Percentiles rank a stretch among this genome's conserved stretches.
Conservation (phyloP, 768 basidiomycete species). For the Mycena albidolilacea region DNA sequence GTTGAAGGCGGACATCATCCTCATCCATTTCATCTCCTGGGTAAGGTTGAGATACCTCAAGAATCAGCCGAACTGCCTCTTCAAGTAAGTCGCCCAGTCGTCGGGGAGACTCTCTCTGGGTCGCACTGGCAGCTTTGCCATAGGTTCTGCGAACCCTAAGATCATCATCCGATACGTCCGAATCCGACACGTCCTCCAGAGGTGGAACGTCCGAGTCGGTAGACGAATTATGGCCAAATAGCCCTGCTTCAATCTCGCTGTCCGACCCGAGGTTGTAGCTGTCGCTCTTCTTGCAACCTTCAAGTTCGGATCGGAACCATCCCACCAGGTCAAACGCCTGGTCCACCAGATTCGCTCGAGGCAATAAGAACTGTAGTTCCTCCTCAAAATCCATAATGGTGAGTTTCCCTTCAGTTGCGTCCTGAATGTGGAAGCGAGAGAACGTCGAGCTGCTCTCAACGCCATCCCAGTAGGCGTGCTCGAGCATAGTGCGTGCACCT, state of each 20-base stretch:
- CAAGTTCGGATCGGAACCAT: neutral
- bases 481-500: neutral
- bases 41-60: constrained; percentile 11
- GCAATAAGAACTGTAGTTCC: neutral
- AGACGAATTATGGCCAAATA: neutral
- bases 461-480: neutral
- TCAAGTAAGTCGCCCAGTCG: neutral
- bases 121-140: neutral
- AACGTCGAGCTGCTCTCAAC: neutral
- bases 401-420: neutral
- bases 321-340: neutral
- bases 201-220: constrained; percentile 2
- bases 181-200: neutral
- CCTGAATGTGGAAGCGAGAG: constrained; percentile 2
- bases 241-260: neutral
- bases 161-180: neutral
- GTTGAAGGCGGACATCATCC: neutral
- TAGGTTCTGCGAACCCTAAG: neutral
- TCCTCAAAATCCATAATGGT: neutral
- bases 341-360: neutral
- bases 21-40: constrained; percentile 1
- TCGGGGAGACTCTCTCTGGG: neutral
- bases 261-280: neutral
- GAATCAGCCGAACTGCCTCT: neutral
- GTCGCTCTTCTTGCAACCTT: neutral